phyloP scores from a whole-genome alignment of 257 asterid species.

The Lantana camara region DNA sequence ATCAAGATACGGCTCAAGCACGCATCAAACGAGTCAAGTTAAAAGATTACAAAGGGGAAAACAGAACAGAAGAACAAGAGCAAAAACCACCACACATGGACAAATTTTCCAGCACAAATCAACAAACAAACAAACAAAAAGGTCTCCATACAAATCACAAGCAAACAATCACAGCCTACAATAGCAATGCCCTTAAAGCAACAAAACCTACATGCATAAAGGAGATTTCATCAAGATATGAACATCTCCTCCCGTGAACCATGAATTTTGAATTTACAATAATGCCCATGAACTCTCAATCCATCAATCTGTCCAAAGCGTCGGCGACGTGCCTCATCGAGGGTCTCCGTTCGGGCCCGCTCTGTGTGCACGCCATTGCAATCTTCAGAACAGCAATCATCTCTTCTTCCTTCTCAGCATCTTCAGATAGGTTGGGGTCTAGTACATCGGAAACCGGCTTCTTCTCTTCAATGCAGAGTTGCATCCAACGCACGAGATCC shows the following conservation, averaged over 20 bases:
- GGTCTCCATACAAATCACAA: constrained; percentile 34
- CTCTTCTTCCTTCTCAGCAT: constrained; percentile 81
- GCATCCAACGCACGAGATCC: constrained; percentile 86
- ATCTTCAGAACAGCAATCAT: constrained; percentile 75
- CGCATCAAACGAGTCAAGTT: constrained; percentile 1
- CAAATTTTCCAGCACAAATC: constrained; percentile 25
- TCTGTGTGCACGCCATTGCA: constrained; percentile 81
- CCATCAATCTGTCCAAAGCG: constrained; percentile 59
- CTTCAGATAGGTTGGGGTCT: constrained; percentile 61
- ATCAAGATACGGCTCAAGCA: not conserved
- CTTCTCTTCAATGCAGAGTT: constrained; percentile 83
- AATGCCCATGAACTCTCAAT: not conserved
- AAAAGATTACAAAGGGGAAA: constrained; percentile 2
- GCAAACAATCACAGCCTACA: constrained; percentile 15
- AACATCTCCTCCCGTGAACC: constrained; percentile 5
- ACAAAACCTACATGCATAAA: constrained; percentile 29
- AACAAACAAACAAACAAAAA: constrained; percentile 32
- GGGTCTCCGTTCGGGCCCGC: constrained; percentile 79
- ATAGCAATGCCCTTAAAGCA: constrained; percentile 30
- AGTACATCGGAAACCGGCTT: constrained; percentile 76
- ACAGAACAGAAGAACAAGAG: constrained; percentile 7
- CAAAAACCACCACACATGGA: constrained; percentile 30
- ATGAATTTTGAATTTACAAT: not conserved
- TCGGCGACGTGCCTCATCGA: constrained; percentile 76
- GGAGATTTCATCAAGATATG: not conserved